These are phyloP conservation scores for Fusarium lateritium DNA, from an alignment of 2,329 filamentous ascomycete species.

Conservation along the genomic window DNA sequence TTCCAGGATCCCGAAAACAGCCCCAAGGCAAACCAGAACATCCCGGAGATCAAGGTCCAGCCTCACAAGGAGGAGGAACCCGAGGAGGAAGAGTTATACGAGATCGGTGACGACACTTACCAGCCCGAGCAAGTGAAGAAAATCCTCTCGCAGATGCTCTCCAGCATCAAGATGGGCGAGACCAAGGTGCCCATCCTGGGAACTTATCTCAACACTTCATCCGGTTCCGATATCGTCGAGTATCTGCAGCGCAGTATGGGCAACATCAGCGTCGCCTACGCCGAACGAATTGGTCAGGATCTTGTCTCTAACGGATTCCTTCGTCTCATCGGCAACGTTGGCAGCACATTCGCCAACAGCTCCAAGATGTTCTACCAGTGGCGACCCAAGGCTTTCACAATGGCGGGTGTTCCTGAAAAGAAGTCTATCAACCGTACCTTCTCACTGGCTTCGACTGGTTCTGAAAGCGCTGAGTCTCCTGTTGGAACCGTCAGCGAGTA, in stretches of 20 bases:
- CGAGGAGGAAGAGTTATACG: constrained; percentile 86
- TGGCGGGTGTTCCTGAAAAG: constrained; percentile 91
- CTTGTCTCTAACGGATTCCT: constrained; percentile 88
- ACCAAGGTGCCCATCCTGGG: constrained; percentile 96
- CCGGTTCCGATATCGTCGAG: constrained; percentile 93
- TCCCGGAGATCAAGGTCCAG: constrained; percentile 91
- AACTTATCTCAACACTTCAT: constrained; percentile 93
- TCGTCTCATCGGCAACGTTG: constrained; percentile 92
- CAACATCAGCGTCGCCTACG: constrained; percentile 87
- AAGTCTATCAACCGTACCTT: constrained; percentile 83
- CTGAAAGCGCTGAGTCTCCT: constrained; percentile 77
- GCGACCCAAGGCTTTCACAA: constrained; percentile 90
- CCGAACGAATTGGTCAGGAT: constrained; percentile 95
- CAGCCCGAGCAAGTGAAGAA: constrained; percentile 90
- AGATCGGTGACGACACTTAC: constrained; percentile 93
- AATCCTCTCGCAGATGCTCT: constrained; percentile 87
- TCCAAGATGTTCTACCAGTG: constrained; percentile 98
- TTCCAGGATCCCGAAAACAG: constrained; percentile 89
- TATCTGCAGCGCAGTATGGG: constrained; percentile 93
- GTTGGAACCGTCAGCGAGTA: constrained; percentile 90
- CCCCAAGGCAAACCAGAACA: constrained; percentile 70
- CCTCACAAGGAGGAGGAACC: constrained; percentile 74
- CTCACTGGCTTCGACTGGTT: constrained; percentile 75
- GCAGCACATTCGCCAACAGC: constrained; percentile 96
- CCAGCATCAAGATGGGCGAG: constrained; percentile 88